Evolutionary conservation across 192 early-diverging fungal genomes (phyloP), one percentile per base, ranked within the genome.

Genomic region (Kappamyces sp.): DNA sequence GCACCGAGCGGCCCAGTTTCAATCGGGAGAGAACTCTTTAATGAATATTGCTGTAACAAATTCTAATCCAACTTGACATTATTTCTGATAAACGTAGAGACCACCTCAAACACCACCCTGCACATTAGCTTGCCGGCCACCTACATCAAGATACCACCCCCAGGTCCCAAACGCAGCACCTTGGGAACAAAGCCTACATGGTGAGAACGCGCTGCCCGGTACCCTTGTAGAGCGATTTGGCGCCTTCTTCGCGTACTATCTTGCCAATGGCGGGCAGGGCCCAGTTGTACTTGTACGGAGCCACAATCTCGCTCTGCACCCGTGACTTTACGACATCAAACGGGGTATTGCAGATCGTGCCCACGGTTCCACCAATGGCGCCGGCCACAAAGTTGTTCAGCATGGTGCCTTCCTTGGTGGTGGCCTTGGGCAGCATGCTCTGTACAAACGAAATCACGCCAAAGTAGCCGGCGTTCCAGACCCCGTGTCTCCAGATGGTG

Each of bases 401-500:
- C 55, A 94, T 68, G 61, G 86, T 78, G 46, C 86, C 86, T 54
- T 87, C 73, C 67, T 90, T 79, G 41, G 84, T 86, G 71, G 86
- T 75, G 0, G 91, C 84, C 75, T 93, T 89, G 43, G 92, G 94
- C 44, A 97, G 66, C 13, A 75, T 41, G 47, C 68, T 74, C 57
- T 84, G 86, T 55, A 95, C 80, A 41, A 58, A 66, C 61, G 66
- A 53, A 57, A 79, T 79, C 61, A 62, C 61, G 51, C 90, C 90
- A 84, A 96, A 96, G 82, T 93, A 96, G 51, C 92, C 94, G 67
- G 91, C 92, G 73, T 98, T 98, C 94, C 94, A 98, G 55, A 86
- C 67, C 40, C 88, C 92, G 65, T 98, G 94, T 47, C 94, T 83
- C 87, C 90, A 91, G 41, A 95, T 69, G 4, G 94, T 98, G 33